phyloP scores from a whole-genome alignment of 2,329 filamentous ascomycete species.

The Scytalidium sp. region DNA sequence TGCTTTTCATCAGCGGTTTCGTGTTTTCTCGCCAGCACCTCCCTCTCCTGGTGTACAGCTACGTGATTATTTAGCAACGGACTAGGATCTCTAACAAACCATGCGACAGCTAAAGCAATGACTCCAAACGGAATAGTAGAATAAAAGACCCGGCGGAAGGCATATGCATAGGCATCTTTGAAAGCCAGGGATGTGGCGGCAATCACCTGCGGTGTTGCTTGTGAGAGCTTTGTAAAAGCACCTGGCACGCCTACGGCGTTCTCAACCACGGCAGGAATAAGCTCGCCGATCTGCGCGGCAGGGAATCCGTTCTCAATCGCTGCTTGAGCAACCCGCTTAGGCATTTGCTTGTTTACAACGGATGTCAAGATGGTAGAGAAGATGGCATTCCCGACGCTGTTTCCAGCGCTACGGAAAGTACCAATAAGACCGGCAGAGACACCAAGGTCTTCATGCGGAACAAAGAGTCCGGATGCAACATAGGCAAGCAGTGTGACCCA shows the following conservation, averaged over 20 bases:
- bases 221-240: constrained; percentile 30
- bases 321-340: constrained; percentile 21
- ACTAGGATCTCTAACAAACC: constrained; percentile 30
- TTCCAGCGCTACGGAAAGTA: constrained; percentile 28
- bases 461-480: constrained; percentile 26
- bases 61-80: constrained; percentile 30
- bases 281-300: constrained; percentile 11
- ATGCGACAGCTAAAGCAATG: constrained; percentile 32
- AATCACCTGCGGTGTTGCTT: constrained; percentile 26
- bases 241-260: constrained; percentile 30
- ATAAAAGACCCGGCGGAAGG: constrained; percentile 42
- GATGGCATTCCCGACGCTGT: constrained; percentile 32
- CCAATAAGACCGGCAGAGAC: constrained; percentile 28
- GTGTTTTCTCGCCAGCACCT: constrained; percentile 10
- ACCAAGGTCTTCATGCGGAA: constrained; percentile 28
- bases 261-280: constrained; percentile 28
- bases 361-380: constrained; percentile 30
- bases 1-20: not conserved
- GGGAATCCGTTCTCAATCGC: constrained; percentile 25
- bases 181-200: constrained; percentile 18
- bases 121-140: constrained; percentile 37
- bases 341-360: constrained; percentile 25
- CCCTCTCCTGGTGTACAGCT: constrained; percentile 27
- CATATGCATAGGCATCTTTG: constrained; percentile 29
- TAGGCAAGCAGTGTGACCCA: constrained; percentile 30